These are phyloP conservation scores for Diaporthe ampelina DNA, from an alignment of 2,329 filamentous ascomycete genomes.

Conservation along the genomic window DNA sequence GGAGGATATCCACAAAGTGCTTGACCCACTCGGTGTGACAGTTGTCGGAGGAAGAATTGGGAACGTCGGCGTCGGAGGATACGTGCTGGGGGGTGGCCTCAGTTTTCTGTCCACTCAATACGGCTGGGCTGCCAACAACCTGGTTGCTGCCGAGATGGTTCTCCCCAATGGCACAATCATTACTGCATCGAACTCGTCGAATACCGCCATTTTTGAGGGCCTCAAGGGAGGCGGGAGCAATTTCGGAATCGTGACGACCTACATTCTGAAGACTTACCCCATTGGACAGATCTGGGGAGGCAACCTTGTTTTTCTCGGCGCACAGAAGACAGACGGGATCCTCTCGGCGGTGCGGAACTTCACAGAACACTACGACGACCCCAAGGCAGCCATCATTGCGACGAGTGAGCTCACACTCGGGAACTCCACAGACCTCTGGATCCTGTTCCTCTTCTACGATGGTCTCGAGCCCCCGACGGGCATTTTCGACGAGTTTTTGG, in stretches of 20 bases:
- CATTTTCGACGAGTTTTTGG: slow-evolving; percentile 70
- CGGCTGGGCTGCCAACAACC: slow-evolving; percentile 65
- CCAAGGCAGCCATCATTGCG: slow-evolving; percentile 72
- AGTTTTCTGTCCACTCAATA: slow-evolving; percentile 65
- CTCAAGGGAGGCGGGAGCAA: slow-evolving; percentile 71
- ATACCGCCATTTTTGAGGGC: slow-evolving; percentile 65
- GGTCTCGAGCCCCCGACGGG: slow-evolving; percentile 64
- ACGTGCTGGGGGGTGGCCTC: slow-evolving; percentile 66
- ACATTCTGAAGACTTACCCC: slow-evolving; percentile 58
- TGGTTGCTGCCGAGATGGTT: slow-evolving; percentile 66
- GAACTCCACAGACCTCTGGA: slow-evolving; percentile 65
- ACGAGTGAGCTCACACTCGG: slow-evolving; percentile 63
- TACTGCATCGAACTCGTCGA: slow-evolving; percentile 55
- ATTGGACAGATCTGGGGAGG: slow-evolving; percentile 60
- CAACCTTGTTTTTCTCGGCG: slow-evolving; percentile 54
- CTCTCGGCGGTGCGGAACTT: slow-evolving; percentile 63
- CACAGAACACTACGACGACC: slow-evolving; percentile 69
- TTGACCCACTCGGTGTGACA: slow-evolving; percentile 58
- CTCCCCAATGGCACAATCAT: slow-evolving; percentile 63
- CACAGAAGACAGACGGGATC: slow-evolving; percentile 47
- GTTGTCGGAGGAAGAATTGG: slow-evolving; percentile 60
- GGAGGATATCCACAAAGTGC: slow-evolving; percentile 55
- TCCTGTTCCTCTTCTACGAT: slow-evolving; percentile 75
- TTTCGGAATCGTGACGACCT: slow-evolving; percentile 65
- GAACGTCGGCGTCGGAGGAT: slow-evolving; percentile 63